These are phyloP conservation scores for Neurospora crassa DNA, from an alignment of 2,329 filamentous ascomycete species.

Conservation along the genomic window DNA sequence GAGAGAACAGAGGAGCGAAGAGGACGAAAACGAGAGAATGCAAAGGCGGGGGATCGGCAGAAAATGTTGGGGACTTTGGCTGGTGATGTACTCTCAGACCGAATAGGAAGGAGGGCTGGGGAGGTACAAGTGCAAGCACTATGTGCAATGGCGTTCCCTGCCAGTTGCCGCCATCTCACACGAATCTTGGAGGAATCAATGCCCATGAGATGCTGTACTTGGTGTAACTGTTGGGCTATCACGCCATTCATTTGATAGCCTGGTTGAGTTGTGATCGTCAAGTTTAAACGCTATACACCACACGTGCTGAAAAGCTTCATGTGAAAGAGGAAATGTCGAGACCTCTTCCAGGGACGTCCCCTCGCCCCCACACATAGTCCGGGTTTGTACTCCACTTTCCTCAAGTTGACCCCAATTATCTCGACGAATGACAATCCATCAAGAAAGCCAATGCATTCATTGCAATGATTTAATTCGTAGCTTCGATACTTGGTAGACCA, in stretches of 20 bases:
- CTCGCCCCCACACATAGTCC: not conserved
- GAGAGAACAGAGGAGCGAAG: not conserved
- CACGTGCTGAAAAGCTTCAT: not conserved
- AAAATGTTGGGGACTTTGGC: not conserved
- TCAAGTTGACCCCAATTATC: not conserved
- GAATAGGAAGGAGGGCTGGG: not conserved
- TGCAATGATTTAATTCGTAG: not conserved
- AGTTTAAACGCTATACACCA: not conserved
- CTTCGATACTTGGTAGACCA: not conserved
- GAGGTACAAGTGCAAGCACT: not conserved
- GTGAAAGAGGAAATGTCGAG: not conserved
- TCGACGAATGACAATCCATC: not conserved
- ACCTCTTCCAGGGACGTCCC: not conserved
- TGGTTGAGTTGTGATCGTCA: not conserved
- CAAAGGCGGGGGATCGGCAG: not conserved
- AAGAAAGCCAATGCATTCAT: not conserved
- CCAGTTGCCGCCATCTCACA: not conserved
- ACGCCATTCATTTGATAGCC: no score
- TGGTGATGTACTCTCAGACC: not conserved
- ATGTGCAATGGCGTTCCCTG: not conserved
- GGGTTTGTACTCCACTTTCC: not conserved
- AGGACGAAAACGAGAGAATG: not conserved
- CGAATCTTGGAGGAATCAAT: not conserved
- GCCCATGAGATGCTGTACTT: not conserved
- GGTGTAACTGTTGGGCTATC: no score